Conservation (phyloP, 345 rosid genomes). For the Microthlaspi erraticum region DNA sequence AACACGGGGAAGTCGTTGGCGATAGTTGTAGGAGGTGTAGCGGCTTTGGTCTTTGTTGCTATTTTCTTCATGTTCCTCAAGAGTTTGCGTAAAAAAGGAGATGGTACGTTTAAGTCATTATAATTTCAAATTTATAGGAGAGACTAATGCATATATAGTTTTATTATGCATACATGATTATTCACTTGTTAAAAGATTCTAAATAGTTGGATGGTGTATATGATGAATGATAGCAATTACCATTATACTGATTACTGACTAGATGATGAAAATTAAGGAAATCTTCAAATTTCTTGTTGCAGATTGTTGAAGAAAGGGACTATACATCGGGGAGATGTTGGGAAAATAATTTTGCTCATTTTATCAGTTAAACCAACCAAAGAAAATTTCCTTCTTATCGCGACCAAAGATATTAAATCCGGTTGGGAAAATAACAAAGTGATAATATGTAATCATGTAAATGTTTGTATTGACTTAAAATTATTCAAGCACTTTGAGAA, state of each 20-base stretch:
- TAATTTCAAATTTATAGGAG: too few species aligned
- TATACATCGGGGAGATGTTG: background rate
- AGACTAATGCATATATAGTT: too few species aligned
- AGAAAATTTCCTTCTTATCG: background rate
- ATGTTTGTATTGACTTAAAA: background rate
- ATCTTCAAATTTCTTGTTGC: background rate
- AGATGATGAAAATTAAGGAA: background rate
- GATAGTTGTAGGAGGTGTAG: constrained; percentile 73
- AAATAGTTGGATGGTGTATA: background rate
- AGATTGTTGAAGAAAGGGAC: constrained; percentile 39
- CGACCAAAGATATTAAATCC: background rate
- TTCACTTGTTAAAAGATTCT: background rate
- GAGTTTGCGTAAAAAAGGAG: constrained; percentile 53
- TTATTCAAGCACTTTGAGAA: background rate
- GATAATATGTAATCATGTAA: background rate
- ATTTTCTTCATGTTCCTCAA: constrained; percentile 48
- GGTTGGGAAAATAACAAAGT: background rate
- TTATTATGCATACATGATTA: background rate
- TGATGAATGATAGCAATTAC: background rate
- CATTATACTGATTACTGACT: background rate
- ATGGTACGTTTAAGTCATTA: constrained; percentile 37
- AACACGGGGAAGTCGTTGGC: constrained; percentile 56
- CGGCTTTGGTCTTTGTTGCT: constrained; percentile 50
- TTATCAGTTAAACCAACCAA: constrained; percentile 6
- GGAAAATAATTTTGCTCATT: background rate